Evolutionary conservation across 495 filamentous ascomycete genomes (phyloP).

Genomic region (Lepraria neglecta): DNA sequence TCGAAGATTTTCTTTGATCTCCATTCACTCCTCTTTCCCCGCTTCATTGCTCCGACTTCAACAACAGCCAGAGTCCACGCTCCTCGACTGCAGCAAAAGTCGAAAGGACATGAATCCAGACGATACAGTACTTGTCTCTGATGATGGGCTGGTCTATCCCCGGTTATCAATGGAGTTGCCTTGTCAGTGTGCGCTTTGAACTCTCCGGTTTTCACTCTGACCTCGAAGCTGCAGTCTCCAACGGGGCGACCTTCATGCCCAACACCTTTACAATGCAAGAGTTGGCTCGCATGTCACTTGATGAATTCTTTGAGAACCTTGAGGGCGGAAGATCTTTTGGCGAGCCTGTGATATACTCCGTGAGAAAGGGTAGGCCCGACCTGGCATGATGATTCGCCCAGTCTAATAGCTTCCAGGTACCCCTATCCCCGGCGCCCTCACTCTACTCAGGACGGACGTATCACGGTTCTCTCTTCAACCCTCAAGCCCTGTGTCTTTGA

Average conservation of each 20-base stretch:
- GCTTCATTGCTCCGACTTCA: constrained; percentile 10
- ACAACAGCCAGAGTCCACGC: constrained; percentile 2
- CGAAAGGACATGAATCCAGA: too few relatives aligned
- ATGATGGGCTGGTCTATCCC: constrained; percentile 6
- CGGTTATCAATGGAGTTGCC: background rate
- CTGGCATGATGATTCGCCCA: too few relatives aligned
- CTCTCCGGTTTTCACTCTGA: background rate
- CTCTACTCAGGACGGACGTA: too few relatives aligned
- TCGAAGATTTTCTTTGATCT: constrained; percentile 6
- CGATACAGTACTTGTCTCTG: background rate
- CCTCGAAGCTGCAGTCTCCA: constrained; percentile 1
- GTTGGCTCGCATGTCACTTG: background rate
- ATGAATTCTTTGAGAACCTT: background rate
- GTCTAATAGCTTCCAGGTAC: too few relatives aligned
- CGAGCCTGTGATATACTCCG: too few relatives aligned
- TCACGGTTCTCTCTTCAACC: too few relatives aligned
- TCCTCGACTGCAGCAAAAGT: background rate
- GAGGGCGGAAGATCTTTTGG: too few relatives aligned
- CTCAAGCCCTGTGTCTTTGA: too few relatives aligned
- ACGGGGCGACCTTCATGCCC: constrained; percentile 12
- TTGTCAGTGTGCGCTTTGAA: constrained; percentile 4
- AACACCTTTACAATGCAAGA: constrained; percentile 15
- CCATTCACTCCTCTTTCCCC: constrained; percentile 7
- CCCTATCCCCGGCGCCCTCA: too few relatives aligned
- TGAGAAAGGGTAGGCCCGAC: too few relatives aligned